phyloP scores from a whole-genome alignment of 495 filamentous ascomycete species.

The Penicillium bovifimosum region DNA sequence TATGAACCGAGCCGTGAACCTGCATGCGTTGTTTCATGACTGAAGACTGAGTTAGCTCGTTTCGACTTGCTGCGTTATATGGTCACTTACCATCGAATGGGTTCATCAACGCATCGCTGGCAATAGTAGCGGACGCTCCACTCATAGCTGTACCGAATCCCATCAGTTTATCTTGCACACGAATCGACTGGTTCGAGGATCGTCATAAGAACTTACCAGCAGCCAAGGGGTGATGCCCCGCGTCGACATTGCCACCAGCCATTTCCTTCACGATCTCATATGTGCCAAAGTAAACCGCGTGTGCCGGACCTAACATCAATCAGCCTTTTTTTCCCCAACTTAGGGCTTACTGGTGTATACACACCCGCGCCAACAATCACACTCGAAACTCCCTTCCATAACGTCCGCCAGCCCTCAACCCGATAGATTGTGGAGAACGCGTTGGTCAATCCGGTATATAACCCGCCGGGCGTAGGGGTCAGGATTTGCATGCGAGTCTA shows the following conservation, averaged over 20 bases:
- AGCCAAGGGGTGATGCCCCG: constrained; percentile 88
- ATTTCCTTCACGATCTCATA: constrained; percentile 96
- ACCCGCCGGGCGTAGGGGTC: constrained; percentile 75
- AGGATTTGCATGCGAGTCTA: constrained; percentile 98
- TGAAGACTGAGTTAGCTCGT: constrained; percentile 31
- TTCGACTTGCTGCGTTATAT: not conserved
- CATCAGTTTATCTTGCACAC: constrained; percentile 5
- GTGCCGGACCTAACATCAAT: constrained; percentile 71
- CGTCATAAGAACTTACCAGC: constrained; percentile 54
- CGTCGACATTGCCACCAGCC: constrained; percentile 84
- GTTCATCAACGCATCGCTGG: constrained; percentile 98
- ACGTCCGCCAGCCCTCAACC: constrained; percentile 79
- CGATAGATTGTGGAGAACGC: constrained; percentile 86
- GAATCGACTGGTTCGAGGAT: not conserved
- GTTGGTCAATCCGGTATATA: constrained; percentile 88
- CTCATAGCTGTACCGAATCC: constrained; percentile 59
- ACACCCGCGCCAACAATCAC: constrained; percentile 91
- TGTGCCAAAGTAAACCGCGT: constrained; percentile 96
- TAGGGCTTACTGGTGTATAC: constrained; percentile 5
- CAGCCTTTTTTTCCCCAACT: constrained; percentile 16
- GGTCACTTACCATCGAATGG: constrained; percentile 85
- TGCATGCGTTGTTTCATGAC: constrained; percentile 99
- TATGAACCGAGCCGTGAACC: constrained; percentile 89
- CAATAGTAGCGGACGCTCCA: constrained; percentile 91
- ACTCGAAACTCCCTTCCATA: constrained; percentile 96